A percentile compares a stretch with the other conserved stretches of the same genome.
phyloP scores from a whole-genome alignment of 1,284 basidiomycete species.

The Sporisorium scitamineum region DNA sequence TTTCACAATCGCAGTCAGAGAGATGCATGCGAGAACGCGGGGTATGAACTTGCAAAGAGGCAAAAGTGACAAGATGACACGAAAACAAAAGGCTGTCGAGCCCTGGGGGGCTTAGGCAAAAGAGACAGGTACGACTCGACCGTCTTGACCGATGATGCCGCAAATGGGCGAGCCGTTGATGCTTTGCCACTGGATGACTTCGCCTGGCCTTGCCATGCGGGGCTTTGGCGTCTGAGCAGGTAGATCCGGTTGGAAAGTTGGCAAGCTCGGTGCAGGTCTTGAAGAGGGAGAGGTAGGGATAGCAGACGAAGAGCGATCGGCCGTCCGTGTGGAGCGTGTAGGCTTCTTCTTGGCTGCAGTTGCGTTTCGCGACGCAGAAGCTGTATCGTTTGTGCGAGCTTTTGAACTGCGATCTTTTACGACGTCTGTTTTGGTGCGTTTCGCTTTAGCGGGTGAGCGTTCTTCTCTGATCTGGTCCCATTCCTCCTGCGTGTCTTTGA shows the following conservation, averaged over 20 bases:
- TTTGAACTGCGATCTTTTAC: conserved; percentile 15
- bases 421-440: conserved; percentile 30
- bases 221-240: conserved; percentile 41
- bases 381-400: too few species aligned
- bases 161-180: conserved; percentile 57
- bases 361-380: conserved; percentile 6
- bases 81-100: background rate
- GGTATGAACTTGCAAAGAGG: conserved; percentile 2
- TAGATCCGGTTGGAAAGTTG: conserved; percentile 40
- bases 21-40: background rate
- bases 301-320: conserved; percentile 1
- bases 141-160: conserved; percentile 54
- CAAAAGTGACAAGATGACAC: background rate
- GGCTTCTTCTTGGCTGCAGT: conserved; percentile 10
- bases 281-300: conserved; percentile 15
- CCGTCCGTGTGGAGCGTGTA: conserved; percentile 11
- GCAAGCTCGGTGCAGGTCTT: conserved; percentile 33
- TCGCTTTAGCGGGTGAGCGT: conserved; percentile 25
- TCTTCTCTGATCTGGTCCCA: conserved; percentile 53
- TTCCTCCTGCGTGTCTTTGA: conserved; percentile 42
- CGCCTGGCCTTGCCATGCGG: conserved; percentile 49
- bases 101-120: conserved; percentile 16
- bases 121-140: conserved; percentile 31
- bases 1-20: background rate
- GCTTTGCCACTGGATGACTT: conserved; percentile 48